These are phyloP conservation scores for Aureobasidium lini DNA, from an alignment of 2,329 filamentous ascomycete species.

Conservation along the genomic window DNA sequence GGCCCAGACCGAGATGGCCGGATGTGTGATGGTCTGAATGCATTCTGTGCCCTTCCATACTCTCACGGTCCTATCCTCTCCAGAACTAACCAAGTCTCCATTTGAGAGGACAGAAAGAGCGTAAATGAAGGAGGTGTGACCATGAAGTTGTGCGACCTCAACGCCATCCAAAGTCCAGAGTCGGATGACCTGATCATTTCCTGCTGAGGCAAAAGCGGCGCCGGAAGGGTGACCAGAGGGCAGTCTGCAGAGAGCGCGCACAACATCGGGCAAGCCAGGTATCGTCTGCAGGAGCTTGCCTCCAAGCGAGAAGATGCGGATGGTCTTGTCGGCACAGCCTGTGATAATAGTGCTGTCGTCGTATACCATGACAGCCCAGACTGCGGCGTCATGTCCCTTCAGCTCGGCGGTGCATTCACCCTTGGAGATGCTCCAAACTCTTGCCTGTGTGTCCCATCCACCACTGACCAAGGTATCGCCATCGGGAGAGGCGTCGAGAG, in stretches of 20 bases:
- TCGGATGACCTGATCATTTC: constrained; percentile 83
- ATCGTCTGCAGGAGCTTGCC: constrained; percentile 59
- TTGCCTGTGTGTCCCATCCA: constrained; percentile 85
- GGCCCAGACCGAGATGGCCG: constrained; percentile 91
- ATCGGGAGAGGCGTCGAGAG: constrained; percentile 68
- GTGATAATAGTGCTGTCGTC: constrained; percentile 76
- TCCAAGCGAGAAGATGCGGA: constrained; percentile 68
- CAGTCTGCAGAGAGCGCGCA: constrained; percentile 82
- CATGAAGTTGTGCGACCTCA: constrained; percentile 68
- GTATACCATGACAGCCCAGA: constrained; percentile 87
- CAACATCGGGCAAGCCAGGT: constrained; percentile 69
- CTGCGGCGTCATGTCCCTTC: constrained; percentile 68
- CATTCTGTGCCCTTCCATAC: constrained; percentile 80
- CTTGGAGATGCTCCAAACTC: constrained; percentile 76
- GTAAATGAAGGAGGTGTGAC: constrained; percentile 95
- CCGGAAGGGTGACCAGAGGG: constrained; percentile 67
- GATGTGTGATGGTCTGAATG: constrained; percentile 92
- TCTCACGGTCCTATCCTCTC: constrained; percentile 87
- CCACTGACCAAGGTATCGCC: constrained; percentile 77
- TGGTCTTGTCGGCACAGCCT: constrained; percentile 74
- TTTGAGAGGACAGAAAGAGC: constrained; percentile 68
- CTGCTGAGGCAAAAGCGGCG: constrained; percentile 88
- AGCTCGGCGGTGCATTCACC: constrained; percentile 73
- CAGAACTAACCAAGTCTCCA: constrained; percentile 82
- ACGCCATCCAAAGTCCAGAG: constrained; percentile 78